Evolutionary conservation across 1,139 yeast genomes (phyloP).

Genomic region (Scheffersomyces segobiensis): DNA sequence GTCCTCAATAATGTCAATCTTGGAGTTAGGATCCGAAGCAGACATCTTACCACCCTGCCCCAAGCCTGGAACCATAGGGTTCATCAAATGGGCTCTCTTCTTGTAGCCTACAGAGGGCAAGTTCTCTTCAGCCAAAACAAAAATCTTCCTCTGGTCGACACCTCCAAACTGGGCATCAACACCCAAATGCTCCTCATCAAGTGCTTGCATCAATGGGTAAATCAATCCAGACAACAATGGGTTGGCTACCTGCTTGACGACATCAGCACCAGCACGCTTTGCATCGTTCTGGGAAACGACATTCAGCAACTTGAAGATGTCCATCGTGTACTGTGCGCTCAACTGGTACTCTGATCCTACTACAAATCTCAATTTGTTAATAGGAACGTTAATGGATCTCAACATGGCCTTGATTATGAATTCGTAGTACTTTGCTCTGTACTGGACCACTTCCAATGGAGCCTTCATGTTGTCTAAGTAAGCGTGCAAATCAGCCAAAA

Average conservation of each 20-base stretch:
- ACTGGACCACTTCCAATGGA: constrained; percentile 84
- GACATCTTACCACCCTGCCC: constrained; percentile 99
- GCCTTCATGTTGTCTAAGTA: constrained; percentile 98
- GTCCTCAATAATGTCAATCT: constrained; percentile 88
- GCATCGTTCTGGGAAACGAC: constrained; percentile 92
- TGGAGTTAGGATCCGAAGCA: constrained; percentile 97
- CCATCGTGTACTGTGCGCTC: constrained; percentile 77
- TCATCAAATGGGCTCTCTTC: constrained; percentile 98
- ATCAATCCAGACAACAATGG: constrained; percentile 92
- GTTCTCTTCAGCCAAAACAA: constrained; percentile 95
- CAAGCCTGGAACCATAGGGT: constrained; percentile 97
- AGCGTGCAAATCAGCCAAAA: constrained; percentile 97
- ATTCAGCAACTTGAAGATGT: constrained; percentile 81
- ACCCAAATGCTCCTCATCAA: constrained; percentile 88
- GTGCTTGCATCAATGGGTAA: constrained; percentile 98
- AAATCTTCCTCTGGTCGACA: constrained; percentile 97
- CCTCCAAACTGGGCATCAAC: constrained; percentile 98
- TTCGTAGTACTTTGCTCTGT: constrained; percentile 91
- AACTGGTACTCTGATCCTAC: constrained; percentile 89
- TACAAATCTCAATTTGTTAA: constrained; percentile 80
- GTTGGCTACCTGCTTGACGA: constrained; percentile 94
- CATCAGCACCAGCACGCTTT: constrained; percentile 99
- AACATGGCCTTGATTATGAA: constrained; percentile 79
- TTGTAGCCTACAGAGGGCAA: constrained; percentile 85
- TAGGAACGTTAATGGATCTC: constrained; percentile 84